Evolutionary conservation across 129 eudicot genomes (phyloP), one percentile per base, ranked within the genome.

Genomic region (Daucus carota): DNA sequence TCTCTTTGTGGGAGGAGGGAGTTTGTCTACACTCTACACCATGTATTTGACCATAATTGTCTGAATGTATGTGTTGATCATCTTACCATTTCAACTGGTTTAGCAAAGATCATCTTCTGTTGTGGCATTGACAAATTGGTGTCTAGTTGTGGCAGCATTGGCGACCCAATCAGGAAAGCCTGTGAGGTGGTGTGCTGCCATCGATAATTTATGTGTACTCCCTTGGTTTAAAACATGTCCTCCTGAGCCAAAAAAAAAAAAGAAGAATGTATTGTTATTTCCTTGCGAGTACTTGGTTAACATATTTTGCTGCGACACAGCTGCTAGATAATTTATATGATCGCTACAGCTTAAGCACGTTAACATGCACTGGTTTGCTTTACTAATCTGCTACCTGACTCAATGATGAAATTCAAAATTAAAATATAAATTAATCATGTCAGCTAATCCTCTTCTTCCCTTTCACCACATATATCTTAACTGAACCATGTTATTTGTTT

Each of bases 11-110:
- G 18, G 31, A 29, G 65, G 16, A 9, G 41, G 4, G 9, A 63
- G 10, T 28, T 50, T 71, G 46, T 78, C 22, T 11, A 40, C 43
- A 41, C 38, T 78, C 22, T 11, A 40, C 43, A 41, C 38, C 45
- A 36, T 76, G 80, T 81, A 70, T 81, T 16, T 81, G 32, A 70
- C 73, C 70, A 70, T 76, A 70, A 54, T 38, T 42, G 57, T 33
- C 24, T 14, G 48, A 18, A 12, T 62, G 29, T 22, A 54, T 52
- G 60, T 22, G 7, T 54, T n/a, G 1, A 54, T 54, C 22, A 54
- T n/a, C 29, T 3, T 11, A n/a, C 2, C 20, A 8, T 45, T 29
- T 41, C 46, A 22, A 16, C 26, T 74, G 77, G 33, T 67, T 33
- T 34, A 17, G 42, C 71, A 33, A 18, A 33, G 70, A 67, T 31